phyloP scores from a whole-genome alignment of 176 grass and related monocot species.

The Paspalum notatum region DNA sequence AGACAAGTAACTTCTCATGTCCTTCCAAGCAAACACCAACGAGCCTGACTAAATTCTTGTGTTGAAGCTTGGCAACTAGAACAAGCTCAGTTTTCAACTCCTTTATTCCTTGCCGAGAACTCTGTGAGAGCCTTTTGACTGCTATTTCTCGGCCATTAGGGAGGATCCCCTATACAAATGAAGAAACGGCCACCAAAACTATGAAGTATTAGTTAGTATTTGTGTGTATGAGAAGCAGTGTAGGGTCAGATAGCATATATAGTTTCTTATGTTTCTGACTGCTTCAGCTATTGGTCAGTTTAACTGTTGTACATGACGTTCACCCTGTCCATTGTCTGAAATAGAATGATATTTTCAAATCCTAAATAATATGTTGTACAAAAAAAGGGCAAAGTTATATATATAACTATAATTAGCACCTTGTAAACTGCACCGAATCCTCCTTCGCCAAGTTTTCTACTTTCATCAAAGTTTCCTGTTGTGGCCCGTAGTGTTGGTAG shows the following conservation, averaged over 20 bases:
- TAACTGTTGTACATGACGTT: not conserved
- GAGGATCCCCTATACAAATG: slow-evolving; percentile 55
- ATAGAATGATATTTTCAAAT: not conserved
- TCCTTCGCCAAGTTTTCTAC: slow-evolving; percentile 63
- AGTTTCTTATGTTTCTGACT: not conserved
- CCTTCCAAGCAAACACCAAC: slow-evolving; percentile 72
- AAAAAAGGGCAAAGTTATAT: not conserved
- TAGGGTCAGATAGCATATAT: not conserved
- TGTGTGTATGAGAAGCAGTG: not conserved
- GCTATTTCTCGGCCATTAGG: slow-evolving; percentile 51
- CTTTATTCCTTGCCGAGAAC: slow-evolving; percentile 60
- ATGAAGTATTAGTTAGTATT: not conserved
- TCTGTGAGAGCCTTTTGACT: slow-evolving; percentile 60
- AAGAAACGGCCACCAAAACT: not conserved
- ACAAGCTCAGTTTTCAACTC: slow-evolving; percentile 62
- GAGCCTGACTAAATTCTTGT: slow-evolving; percentile 80
- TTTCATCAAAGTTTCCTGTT: slow-evolving; percentile 49
- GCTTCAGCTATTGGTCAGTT: not conserved
- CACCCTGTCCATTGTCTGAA: not conserved
- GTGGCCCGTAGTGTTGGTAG: slow-evolving; percentile 35
- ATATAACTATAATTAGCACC: slow-evolving; percentile 15
- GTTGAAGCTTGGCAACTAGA: slow-evolving; percentile 76
- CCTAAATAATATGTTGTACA: not conserved
- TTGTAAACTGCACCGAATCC: slow-evolving; percentile 58
- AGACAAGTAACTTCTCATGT: slow-evolving; percentile 67